Base-by-base conservation (phyloP, 2,329 filamentous ascomycete species). In the Ciborinia camelliae region DNA sequence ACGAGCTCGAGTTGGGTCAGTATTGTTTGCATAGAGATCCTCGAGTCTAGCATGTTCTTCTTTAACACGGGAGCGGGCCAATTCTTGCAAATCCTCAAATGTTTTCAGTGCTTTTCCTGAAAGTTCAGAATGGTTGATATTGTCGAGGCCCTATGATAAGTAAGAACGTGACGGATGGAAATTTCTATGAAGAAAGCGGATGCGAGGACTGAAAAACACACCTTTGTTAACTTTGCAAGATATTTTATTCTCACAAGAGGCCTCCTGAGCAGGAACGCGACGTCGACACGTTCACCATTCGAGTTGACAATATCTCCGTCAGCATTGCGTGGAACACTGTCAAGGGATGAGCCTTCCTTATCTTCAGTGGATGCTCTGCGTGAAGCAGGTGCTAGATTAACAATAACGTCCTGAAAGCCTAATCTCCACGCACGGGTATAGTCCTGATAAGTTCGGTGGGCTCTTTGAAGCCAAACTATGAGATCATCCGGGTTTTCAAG, bases 401-500 rank as follows among this genome's bases (percentile, higher is more conserved):
- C 91, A 58, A 98, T 87, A 26, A 99, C 86, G 74, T 96, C 93
- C 73, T 97, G 90, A 76, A 98, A 99, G 0, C 95, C 95, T 55
- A 98, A 83, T 37, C 92, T 85, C 95, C 95, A 99, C 9, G 90
- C 88, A 73, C 87, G 86, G 39, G 98, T 82, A 75, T 98, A 99
- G 73, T 91, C 88, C 67, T 87, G 82, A 75, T 99, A 99, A 12
- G 94, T 84, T 63, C 88, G 86, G 53, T 90, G 86, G 0, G 91
- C 88, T 26, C 85, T 86, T 64, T 92, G 86, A 2, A 93, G 90
- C 95, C 95, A 99, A 48, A 82, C 83, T 12, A 96, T 81, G 61
- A 99, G 82, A 18, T 85, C 83, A 65, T 90, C 84, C 1, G 90
- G 79, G 69, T 95, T 87, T 28, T 87, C 82, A 59, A 90, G 81